These are phyloP conservation scores for Botrytis sinoallii DNA, from an alignment of 2,329 filamentous ascomycete species.

Conservation along the genomic window DNA sequence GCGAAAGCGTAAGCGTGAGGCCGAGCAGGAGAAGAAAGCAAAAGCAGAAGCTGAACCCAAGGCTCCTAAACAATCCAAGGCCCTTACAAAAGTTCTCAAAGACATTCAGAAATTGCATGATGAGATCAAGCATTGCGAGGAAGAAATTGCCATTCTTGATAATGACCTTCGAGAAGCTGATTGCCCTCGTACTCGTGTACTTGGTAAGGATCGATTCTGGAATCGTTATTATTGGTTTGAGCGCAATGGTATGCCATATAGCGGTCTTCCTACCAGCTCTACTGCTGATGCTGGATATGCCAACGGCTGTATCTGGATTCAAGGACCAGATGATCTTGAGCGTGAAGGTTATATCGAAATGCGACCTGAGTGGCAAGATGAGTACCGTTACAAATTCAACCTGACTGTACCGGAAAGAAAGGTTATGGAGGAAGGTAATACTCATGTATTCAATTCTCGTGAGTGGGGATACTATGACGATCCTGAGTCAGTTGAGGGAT, in stretches of 20 bases:
- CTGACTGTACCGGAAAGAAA: slow-evolving; percentile 86
- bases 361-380: slow-evolving; percentile 63
- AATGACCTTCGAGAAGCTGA: slow-evolving; percentile 92
- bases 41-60: slow-evolving; percentile 58
- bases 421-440: slow-evolving; percentile 76
- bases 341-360: slow-evolving; percentile 83
- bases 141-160: slow-evolving; percentile 79
- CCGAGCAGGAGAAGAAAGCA: slow-evolving; percentile 63
- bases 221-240: slow-evolving; percentile 99
- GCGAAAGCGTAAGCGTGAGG: slow-evolving; percentile 72
- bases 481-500: slow-evolving; percentile 69
- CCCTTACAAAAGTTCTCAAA: slow-evolving; percentile 81
- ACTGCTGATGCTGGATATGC: slow-evolving; percentile 85
- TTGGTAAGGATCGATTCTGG: slow-evolving; percentile 96
- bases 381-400: slow-evolving; percentile 73
- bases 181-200: slow-evolving; percentile 81
- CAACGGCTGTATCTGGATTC: slow-evolving; percentile 94
- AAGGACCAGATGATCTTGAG: slow-evolving; percentile 89
- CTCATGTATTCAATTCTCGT: slow-evolving; percentile 69
- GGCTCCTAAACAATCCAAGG: slow-evolving; percentile 74
- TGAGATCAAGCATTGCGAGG: slow-evolving; percentile 75
- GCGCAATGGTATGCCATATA: slow-evolving; percentile 95
- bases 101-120: slow-evolving; percentile 87
- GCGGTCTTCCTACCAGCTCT: slow-evolving; percentile 80
- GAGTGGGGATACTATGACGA: slow-evolving; percentile 95